phyloP scores from a whole-genome alignment of 2,329 filamentous ascomycete genomes.

The Epicoccum nigrum region DNA sequence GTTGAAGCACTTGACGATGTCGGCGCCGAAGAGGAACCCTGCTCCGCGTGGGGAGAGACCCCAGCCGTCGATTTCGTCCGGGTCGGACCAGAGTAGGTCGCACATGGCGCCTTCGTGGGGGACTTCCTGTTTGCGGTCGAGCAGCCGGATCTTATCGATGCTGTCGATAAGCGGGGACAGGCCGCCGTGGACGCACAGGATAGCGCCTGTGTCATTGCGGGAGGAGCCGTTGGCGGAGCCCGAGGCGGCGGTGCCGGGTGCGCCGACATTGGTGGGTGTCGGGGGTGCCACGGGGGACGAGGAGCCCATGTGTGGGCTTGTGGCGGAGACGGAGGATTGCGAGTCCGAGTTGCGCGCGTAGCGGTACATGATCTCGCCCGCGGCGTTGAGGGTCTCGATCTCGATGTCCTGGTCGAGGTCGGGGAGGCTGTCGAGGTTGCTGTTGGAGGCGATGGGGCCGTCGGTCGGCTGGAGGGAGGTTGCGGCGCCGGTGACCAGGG shows the following conservation, averaged over 20 bases:
- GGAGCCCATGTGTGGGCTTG: slow-evolving; percentile 41
- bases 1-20: slow-evolving; percentile 95
- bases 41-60: slow-evolving; percentile 91
- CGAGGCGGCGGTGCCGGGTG: slow-evolving; percentile 80
- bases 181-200: slow-evolving; percentile 94
- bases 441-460: slow-evolving; percentile 58
- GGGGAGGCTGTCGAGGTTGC: slow-evolving; percentile 56
- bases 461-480: slow-evolving; percentile 67
- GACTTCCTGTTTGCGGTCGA: slow-evolving; percentile 95
- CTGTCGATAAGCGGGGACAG: slow-evolving; percentile 89
- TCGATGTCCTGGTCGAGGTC: slow-evolving; percentile 76
- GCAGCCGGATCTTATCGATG: slow-evolving; percentile 91
- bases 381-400: slow-evolving; percentile 89
- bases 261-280: slow-evolving; percentile 64
- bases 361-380: slow-evolving; percentile 76
- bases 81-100: slow-evolving; percentile 96
- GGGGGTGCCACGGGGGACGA: slow-evolving; percentile 46
- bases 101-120: slow-evolving; percentile 99
- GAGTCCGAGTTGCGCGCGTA: slow-evolving; percentile 61
- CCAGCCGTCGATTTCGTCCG: slow-evolving; percentile 98
- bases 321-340: slow-evolving; percentile 44
- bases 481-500: slow-evolving; percentile 85
- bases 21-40: slow-evolving; percentile 92
- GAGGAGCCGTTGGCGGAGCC: slow-evolving; percentile 64
- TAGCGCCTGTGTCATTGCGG: slow-evolving; percentile 66